A percentile compares a stretch with the other conserved stretches of the same genome.
Evolutionary conservation across 495 filamentous ascomycete genomes (phyloP).

Genomic region (Neurospora tetraspora): DNA sequence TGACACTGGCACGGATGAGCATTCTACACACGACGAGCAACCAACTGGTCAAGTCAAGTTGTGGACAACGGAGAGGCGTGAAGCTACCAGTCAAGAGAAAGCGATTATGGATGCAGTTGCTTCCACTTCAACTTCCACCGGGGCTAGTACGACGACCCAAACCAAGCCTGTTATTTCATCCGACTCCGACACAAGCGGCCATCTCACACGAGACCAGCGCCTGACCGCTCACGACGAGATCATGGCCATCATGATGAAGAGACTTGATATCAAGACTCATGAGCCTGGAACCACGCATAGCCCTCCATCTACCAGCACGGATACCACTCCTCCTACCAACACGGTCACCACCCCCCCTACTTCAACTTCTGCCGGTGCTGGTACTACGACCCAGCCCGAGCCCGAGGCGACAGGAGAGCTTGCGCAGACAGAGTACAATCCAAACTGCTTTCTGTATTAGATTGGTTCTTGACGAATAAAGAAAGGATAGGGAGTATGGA

Average conservation of each 20-base stretch:
- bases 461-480: neutral
- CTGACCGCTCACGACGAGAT: neutral
- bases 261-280: neutral
- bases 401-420: neutral
- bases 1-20: accelerated
- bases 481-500: neutral
- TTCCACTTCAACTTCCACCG: neutral
- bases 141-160: neutral
- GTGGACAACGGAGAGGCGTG: neutral
- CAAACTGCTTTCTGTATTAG: neutral
- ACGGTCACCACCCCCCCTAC: neutral
- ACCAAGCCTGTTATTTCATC: too few species aligned
- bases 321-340: neutral
- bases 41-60: neutral
- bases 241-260: neutral
- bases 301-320: neutral
- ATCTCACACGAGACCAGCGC: neutral
- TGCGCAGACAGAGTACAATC: neutral
- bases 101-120: neutral
- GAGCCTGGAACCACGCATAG: too few species aligned
- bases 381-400: neutral
- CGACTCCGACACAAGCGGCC: too few species aligned
- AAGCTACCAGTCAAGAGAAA: neutral
- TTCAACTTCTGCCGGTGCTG: neutral
- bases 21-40: neutral